These are phyloP conservation scores for Emericellopsis terricola DNA, from an alignment of 495 filamentous ascomycete genomes.

Conservation along the genomic window DNA sequence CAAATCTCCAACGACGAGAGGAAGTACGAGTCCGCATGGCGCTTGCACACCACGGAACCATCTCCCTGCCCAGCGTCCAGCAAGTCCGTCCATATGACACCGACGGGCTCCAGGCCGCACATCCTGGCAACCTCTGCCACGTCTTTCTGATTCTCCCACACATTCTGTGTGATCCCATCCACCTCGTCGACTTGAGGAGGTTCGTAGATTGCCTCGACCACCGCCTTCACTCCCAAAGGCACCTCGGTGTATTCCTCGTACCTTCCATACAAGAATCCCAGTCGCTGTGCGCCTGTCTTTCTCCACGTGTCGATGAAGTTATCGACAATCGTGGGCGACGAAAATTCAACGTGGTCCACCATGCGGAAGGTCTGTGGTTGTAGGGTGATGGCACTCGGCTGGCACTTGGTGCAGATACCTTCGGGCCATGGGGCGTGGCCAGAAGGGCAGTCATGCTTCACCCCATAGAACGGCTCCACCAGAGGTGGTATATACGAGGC, in stretches of 20 bases:
- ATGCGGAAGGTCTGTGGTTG: constrained; percentile 91
- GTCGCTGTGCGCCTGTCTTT: constrained; percentile 52
- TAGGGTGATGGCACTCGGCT: constrained; percentile 90
- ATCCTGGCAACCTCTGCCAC: constrained; percentile 63
- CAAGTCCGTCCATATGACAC: constrained; percentile 91
- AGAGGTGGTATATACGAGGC: constrained; percentile 92
- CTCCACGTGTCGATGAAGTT: constrained; percentile 85
- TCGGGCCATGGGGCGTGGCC: constrained; percentile 88
- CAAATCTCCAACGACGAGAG: constrained; percentile 82
- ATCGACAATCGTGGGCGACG: constrained; percentile 64
- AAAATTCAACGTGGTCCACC: constrained; percentile 97
- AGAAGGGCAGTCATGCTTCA: constrained; percentile 74
- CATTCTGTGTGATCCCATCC: constrained; percentile 75
- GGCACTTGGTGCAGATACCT: constrained; percentile 98
- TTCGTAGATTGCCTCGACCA: constrained; percentile 96
- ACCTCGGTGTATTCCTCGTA: constrained; percentile 88
- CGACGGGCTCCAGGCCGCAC: constrained; percentile 80
- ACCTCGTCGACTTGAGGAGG: constrained; percentile 78
- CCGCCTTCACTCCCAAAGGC: constrained; percentile 83
- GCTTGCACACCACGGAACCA: constrained; percentile 80
- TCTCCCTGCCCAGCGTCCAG: constrained; percentile 64
- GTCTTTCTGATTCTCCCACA: constrained; percentile 77
- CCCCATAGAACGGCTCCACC: constrained; percentile 82
- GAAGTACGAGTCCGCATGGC: constrained; percentile 89
- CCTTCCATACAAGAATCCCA: constrained; percentile 83